Evolutionary conservation across 2,329 filamentous ascomycete species (phyloP), one percentile per base, ranked within the genome.

Genomic region (Parastagonospora avenae): DNA sequence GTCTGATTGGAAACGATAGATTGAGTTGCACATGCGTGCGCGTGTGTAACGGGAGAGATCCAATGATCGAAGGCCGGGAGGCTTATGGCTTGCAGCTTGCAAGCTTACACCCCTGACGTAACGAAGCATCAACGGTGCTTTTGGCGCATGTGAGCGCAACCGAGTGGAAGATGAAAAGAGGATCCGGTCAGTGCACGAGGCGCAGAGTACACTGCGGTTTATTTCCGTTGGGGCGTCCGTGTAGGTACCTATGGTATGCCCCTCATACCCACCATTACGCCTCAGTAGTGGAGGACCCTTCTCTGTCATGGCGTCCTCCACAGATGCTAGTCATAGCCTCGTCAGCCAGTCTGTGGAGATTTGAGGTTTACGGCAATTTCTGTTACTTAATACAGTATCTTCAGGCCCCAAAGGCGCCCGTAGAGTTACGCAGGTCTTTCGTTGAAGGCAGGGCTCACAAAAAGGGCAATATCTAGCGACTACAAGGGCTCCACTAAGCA

Each of bases 1-100:
- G 19, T 28, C 7, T 42, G 16, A 58, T 58, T 55, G 57, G 54
- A 19, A 16, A 28, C 16, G 19, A 36, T 57, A 59, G 41, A 59
- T 54, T 52, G 28, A 44, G 44, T 6, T 47, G 48, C 41, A 50
- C 36, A 45, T 50, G 49, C 37, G 48, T 37, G 39, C 36, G 36
- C 38, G 11, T 31, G 48, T 47, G 31, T 35, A 14, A 46, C 24
- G 33, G 33, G 32, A 41, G 29, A 36, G 30, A 44, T 27, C 48
- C 50, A 59, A 52, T 54, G 28, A 42, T 19, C 32, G 12, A 4
- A 2, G 7, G 9, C 19, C 42, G 28, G 41, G 19, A 24, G 8
- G 19, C 24, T 19, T 11, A 19, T 11, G 19, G 37, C 16, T 12
- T 32, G 10, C 19, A 19, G 4, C 16, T 39, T 39, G 27, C 37